These are phyloP conservation scores for Beauveria medogensis DNA, from an alignment of 2,329 filamentous ascomycete genomes.

Conservation along the genomic window DNA sequence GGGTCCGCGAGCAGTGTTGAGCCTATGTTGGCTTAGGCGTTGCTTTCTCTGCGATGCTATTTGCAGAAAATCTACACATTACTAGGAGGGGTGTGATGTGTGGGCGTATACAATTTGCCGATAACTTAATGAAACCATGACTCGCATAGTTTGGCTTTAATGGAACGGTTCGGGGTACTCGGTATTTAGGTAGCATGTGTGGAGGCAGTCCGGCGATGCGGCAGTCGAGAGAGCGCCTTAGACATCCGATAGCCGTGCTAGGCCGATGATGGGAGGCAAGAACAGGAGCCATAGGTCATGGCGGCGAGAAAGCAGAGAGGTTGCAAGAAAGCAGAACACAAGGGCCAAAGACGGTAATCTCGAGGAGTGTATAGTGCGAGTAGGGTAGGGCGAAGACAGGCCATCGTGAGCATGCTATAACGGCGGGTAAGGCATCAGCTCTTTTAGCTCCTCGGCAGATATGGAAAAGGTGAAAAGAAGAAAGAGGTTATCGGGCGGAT, in stretches of 20 bases:
- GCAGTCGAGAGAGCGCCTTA: not conserved
- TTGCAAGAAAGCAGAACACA: not conserved
- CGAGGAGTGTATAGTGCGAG: not conserved
- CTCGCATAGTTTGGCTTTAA: slow-evolving; percentile 1
- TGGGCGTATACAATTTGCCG: not conserved
- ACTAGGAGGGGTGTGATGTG: not conserved
- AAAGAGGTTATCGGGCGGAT: not conserved
- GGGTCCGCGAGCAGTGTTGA: not conserved
- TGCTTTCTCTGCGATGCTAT: not conserved
- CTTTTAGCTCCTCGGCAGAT: not conserved
- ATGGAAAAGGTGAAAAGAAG: not conserved
- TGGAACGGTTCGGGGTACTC: not conserved
- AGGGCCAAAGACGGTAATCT: not conserved
- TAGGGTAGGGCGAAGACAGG: not conserved
- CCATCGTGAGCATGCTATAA: not conserved
- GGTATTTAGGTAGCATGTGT: not conserved
- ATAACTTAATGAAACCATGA: not conserved
- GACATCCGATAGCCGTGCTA: not conserved
- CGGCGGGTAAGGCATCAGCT: not conserved
- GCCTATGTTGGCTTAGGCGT: not conserved
- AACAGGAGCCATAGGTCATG: too few species aligned
- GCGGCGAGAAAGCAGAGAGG: not conserved
- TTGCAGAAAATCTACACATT: not conserved
- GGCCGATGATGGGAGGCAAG: not conserved
- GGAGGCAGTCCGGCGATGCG: not conserved